Conservation (phyloP, 352 stramenopile genomes). For the Phytophthora parvispora region DNA sequence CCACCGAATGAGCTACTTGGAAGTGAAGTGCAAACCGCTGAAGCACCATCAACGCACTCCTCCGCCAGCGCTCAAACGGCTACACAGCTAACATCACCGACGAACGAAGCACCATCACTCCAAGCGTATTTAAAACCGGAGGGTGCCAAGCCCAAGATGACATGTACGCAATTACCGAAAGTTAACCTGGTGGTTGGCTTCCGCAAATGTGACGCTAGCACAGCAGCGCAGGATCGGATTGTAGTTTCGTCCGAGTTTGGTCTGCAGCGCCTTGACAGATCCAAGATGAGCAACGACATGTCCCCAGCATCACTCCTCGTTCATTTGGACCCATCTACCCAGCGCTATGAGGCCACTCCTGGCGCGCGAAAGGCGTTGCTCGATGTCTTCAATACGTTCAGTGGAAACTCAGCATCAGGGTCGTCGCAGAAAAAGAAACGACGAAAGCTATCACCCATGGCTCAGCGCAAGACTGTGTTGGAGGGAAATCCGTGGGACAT, state of each 20-base stretch:
- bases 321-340: conserved; percentile 20
- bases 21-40: conserved; percentile 30
- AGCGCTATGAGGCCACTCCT: conserved; percentile 38
- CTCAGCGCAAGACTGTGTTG: conserved; percentile 8
- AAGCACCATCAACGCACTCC: conserved; percentile 7
- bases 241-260: conserved; percentile 40
- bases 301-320: conserved; percentile 23
- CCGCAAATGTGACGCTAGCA: conserved; percentile 40
- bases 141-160: conserved; percentile 41
- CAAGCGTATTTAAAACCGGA: conserved; percentile 37
- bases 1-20: conserved; percentile 22
- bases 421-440: conserved; percentile 66
- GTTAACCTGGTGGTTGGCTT: conserved; percentile 59
- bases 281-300: conserved; percentile 10
- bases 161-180: conserved; percentile 47
- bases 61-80: conserved; percentile 4
- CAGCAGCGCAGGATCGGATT: conserved; percentile 33
- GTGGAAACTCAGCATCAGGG: not conserved
- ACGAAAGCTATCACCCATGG: conserved; percentile 40
- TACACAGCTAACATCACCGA: conserved; percentile 8
- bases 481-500: conserved; percentile 58
- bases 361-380: conserved; percentile 34
- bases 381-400: conserved; percentile 59
- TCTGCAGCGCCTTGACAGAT: conserved; percentile 27
- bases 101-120: not conserved